A percentile compares a stretch with the other conserved stretches of the same genome.
Conservation (phyloP, 306 rosid genomes). For the Malus sieversii region DNA sequence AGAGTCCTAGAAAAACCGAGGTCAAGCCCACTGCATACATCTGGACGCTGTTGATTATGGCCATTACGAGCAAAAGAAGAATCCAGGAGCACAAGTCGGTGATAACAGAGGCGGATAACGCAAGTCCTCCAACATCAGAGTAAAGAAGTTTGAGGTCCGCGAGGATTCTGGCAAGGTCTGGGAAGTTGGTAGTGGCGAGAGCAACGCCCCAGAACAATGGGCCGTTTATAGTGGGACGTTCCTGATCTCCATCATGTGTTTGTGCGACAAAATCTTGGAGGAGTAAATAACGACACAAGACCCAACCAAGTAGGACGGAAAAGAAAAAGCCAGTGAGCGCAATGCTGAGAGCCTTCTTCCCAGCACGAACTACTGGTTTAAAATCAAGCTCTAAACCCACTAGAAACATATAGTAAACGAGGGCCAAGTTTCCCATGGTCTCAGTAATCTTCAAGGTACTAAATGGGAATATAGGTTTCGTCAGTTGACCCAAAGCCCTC, state of each 20-base stretch:
- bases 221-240: background rate
- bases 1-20: background rate
- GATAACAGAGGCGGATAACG: constrained; percentile 31
- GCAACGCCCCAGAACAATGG: constrained; percentile 35
- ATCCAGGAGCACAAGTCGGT: constrained; percentile 30
- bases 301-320: constrained; percentile 24
- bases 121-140: constrained; percentile 26
- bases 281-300: constrained; percentile 8
- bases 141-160: constrained; percentile 33
- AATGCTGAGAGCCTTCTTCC: constrained; percentile 26
- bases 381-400: constrained; percentile 40
- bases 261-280: background rate
- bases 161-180: constrained; percentile 31
- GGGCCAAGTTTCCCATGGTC: constrained; percentile 24
- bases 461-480: too few relatives aligned
- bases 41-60: background rate
- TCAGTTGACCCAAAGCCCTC: too few relatives aligned
- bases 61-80: constrained; percentile 13
- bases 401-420: constrained; percentile 33
- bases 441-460: constrained; percentile 9
- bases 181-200: constrained; percentile 38
- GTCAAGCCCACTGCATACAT: background rate
- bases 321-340: constrained; percentile 23
- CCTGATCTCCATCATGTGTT: background rate
- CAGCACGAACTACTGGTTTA: constrained; percentile 17